Evolutionary conservation across 1,284 basidiomycete genomes (phyloP).

Genomic region (Amylostereum areolatum): DNA sequence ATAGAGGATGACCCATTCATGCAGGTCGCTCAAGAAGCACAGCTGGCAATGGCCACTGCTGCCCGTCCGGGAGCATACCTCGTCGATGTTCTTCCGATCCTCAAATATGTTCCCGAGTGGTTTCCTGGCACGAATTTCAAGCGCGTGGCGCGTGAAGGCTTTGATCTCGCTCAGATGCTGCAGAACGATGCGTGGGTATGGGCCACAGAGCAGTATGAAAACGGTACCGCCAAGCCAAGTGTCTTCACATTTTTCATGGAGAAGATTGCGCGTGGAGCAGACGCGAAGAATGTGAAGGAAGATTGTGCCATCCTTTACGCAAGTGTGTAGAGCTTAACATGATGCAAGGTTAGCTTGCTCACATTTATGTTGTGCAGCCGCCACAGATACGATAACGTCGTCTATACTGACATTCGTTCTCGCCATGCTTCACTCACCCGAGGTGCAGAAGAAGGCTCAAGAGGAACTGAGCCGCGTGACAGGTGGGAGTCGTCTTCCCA

Average conservation of each 20-base stretch:
- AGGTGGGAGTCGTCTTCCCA: conserved; percentile 20
- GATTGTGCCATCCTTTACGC: too few species aligned
- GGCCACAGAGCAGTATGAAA: background rate
- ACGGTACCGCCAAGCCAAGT: background rate
- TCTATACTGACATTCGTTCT: conserved; percentile 12
- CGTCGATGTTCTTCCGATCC: background rate
- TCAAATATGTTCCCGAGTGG: conserved; percentile 17
- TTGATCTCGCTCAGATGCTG: background rate
- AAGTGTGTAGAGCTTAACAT: too few species aligned
- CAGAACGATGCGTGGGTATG: background rate
- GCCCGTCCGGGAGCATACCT: conserved; percentile 2
- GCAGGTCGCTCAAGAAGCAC: background rate
- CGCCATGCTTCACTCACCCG: conserved; percentile 20
- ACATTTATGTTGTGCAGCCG: background rate
- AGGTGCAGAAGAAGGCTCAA: conserved; percentile 20
- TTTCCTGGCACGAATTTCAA: conserved; percentile 12
- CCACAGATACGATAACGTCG: background rate
- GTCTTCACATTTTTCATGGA: background rate
- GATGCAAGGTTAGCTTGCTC: too few species aligned
- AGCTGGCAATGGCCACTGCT: background rate
- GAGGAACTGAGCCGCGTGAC: conserved; percentile 22
- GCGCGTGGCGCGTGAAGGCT: background rate
- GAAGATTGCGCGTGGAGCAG: background rate
- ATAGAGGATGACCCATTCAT: background rate
- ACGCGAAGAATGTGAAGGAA: too few species aligned